These are phyloP conservation scores for Herpetospermum pedunculosum DNA, from an alignment of 306 rosid species.

Conservation along the genomic window DNA sequence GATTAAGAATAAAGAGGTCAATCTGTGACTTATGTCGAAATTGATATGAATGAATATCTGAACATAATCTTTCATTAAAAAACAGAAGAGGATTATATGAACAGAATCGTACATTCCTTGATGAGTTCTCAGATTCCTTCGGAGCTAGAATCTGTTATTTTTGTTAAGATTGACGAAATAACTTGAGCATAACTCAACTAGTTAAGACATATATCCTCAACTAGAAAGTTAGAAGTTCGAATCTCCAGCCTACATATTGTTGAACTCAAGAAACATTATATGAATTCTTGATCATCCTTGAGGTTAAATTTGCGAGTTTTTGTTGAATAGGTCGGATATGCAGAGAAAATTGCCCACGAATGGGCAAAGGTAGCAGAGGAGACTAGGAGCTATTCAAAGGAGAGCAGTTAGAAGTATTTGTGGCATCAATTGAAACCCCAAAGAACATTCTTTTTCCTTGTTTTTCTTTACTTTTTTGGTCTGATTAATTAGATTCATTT, in stretches of 20 bases:
- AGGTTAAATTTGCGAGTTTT: background rate
- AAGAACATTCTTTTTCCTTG: background rate
- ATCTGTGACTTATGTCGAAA: background rate
- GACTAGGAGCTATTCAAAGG: slow-evolving; percentile 42
- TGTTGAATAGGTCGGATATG: slow-evolving; percentile 61
- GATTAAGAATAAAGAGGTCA: background rate
- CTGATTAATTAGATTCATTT: slow-evolving; percentile 2
- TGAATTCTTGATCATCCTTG: background rate
- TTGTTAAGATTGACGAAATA: background rate
- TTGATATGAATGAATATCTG: background rate
- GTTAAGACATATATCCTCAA: too few species aligned
- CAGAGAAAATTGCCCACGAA: slow-evolving; percentile 81
- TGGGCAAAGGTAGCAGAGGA: slow-evolving; percentile 91
- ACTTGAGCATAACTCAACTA: too few species aligned
- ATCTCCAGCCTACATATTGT: too few species aligned
- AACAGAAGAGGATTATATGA: background rate
- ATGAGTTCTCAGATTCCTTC: background rate
- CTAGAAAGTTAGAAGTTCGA: too few species aligned
- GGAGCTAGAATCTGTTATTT: background rate
- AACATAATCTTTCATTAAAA: background rate
- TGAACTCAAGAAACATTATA: too few species aligned
- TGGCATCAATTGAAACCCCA: slow-evolving; percentile 17
- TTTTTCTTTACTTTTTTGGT: background rate
- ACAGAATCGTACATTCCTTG: background rate
- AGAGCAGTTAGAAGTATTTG: slow-evolving; percentile 37